Evolutionary conservation across 2,329 filamentous ascomycete genomes (phyloP), one percentile per base, ranked within the genome.

Genomic region (Ceratocystis cubensis): DNA sequence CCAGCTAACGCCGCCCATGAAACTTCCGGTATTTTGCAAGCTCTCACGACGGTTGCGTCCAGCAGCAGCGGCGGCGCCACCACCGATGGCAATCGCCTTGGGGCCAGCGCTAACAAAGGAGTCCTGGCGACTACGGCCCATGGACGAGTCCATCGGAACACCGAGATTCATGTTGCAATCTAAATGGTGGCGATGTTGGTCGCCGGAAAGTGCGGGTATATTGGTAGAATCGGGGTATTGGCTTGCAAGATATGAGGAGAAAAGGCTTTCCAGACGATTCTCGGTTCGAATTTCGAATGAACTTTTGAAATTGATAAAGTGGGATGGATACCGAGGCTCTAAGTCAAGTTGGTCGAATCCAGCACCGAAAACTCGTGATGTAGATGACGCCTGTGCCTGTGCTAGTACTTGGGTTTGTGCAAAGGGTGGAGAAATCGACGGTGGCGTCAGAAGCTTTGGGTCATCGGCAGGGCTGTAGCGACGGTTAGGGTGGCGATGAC

Each of bases 1-100:
- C 92, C 93, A 99, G 77, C 92, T 96, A 87, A 96, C 91, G 72
- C 93, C 92, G 70, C 86, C 88, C 77, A 86, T 84, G 67, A 87
- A 75, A 73, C 84, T 87, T 62, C 84, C 84, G 17, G 84, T 84
- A 41, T 66, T 66, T 28, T 64, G 65, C 44, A 87, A 75, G 66
- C 81, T 84, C 74, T 87, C 85, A 71, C 84, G 79, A 69, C 84
- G 80, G 65, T 78, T 81, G 69, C 83, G 81, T 73, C 78, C 80
- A 71, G 80, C 79, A 71, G 78, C 76, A 71, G 84, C 82, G 75
- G 83, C 81, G 73, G 85, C 85, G 64, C 83, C 80, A 71, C 85
- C 87, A 72, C 80, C 81, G 79, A 86, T 84, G 68, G 83, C 85
- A 70, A 87, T 87, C 71, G 85, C 84, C 74, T 85, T 86, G 25